A percentile compares a stretch with the other conserved stretches of the same genome.
Conservation (phyloP, 768 basidiomycete genomes). For the Lentinula sp. region DNA sequence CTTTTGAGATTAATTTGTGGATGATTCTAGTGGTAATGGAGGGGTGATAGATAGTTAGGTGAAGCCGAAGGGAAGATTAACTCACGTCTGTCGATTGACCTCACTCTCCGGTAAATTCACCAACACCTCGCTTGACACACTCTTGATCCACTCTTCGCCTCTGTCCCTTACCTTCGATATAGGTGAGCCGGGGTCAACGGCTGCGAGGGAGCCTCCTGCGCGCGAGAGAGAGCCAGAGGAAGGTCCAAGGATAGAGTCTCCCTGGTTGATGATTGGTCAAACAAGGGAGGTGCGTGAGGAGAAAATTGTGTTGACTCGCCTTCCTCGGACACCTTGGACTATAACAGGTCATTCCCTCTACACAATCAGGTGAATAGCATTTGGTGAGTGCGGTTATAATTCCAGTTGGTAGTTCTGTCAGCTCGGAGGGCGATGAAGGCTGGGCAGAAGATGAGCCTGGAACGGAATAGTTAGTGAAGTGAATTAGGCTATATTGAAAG, state of each 20-base stretch:
- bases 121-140: slow-evolving; percentile 33
- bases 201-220: background rate
- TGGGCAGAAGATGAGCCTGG: too few species aligned
- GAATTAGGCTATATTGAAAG: too few species aligned
- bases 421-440: too few species aligned
- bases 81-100: slow-evolving; percentile 72
- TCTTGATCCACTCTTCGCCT: slow-evolving; percentile 37
- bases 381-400: slow-evolving; percentile 85
- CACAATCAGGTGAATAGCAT: slow-evolving; percentile 87
- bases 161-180: background rate
- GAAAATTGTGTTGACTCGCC: background rate
- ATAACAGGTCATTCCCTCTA: slow-evolving; percentile 77
- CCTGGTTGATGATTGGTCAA: slow-evolving; percentile 16
- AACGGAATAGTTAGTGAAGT: too few species aligned
- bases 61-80: background rate
- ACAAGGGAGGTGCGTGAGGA: background rate
- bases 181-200: background rate
- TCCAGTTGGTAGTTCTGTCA: slow-evolving; percentile 74
- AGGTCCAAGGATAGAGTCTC: slow-evolving; percentile 22
- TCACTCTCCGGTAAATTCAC: slow-evolving; percentile 66
- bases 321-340: slow-evolving; percentile 71
- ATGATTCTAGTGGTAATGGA: background rate
- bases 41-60: background rate
- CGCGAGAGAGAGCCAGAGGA: background rate
- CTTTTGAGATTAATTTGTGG: slow-evolving; percentile 81